A percentile compares a stretch with the other conserved stretches of the same genome.
Evolutionary conservation across 2,329 filamentous ascomycete genomes (phyloP).

Genomic region (Fusarium luffae): DNA sequence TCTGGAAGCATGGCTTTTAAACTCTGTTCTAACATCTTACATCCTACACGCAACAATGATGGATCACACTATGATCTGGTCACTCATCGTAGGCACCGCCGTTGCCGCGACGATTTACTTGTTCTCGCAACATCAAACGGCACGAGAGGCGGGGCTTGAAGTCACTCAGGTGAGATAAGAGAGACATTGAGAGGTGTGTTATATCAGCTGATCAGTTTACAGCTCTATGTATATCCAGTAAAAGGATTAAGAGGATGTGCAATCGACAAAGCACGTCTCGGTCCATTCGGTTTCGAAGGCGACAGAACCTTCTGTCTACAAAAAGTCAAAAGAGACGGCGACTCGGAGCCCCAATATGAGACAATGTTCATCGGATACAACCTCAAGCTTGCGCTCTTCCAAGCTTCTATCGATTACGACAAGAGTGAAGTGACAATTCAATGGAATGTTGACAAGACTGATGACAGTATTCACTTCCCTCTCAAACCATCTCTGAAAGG

Average conservation of each 20-base stretch:
- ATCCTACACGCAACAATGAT: not conserved
- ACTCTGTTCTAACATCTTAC: fast-evolving
- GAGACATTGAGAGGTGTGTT: fast-evolving
- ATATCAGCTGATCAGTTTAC: not conserved
- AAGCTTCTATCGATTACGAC: conserved; percentile 15
- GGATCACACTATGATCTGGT: not conserved
- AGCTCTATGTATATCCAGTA: conserved; percentile 43
- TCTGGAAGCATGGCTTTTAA: not conserved
- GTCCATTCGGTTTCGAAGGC: conserved; percentile 33
- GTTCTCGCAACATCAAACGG: not conserved
- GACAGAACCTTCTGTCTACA: conserved; percentile 42
- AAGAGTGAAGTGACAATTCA: not conserved
- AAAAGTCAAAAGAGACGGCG: conserved; percentile 20
- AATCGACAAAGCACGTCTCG: conserved; percentile 16
- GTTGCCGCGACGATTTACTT: not conserved
- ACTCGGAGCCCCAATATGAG: conserved; percentile 6
- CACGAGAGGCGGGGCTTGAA: conserved; percentile 12
- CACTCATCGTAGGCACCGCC: not conserved
- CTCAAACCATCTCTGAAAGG: conserved; percentile 8
- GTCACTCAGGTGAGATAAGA: conserved; percentile 28
- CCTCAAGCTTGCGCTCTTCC: conserved; percentile 35
- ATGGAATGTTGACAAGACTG: not conserved
- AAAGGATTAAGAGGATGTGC: conserved; percentile 36
- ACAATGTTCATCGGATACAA: conserved; percentile 42
- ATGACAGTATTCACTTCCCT: conserved; percentile 27